A percentile compares a stretch with the other conserved stretches of the same genome.
Conservation (phyloP, 257 asterid species). For the Solanum clarkiae region DNA sequence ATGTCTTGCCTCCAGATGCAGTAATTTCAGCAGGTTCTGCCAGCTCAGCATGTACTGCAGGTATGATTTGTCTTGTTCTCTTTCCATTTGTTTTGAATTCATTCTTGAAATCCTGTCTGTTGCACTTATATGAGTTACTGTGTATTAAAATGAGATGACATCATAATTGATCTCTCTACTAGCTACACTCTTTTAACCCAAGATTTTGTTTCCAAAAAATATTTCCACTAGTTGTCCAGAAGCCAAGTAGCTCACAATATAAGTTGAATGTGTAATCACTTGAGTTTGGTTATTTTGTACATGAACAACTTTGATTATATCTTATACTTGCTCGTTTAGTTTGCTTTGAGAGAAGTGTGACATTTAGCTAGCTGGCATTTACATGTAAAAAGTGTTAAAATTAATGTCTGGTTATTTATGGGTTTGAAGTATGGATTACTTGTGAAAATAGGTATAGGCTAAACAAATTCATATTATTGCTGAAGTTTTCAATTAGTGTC, state of each 20-base stretch:
- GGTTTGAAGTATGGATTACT: neutral
- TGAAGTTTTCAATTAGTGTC: neutral
- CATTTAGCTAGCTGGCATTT: neutral
- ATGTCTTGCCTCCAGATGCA: slow-evolving; percentile 70
- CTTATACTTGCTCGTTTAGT: neutral
- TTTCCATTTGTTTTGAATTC: neutral
- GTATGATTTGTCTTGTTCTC: slow-evolving; percentile 20
- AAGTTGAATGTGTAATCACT: neutral
- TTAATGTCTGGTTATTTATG: neutral
- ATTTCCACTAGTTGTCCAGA: neutral
- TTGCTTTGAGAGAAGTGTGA: neutral
- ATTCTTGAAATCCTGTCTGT: neutral
- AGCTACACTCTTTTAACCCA: neutral
- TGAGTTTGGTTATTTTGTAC: too few species aligned
- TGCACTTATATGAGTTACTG: neutral
- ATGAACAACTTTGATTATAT: neutral
- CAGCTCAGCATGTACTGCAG: slow-evolving; percentile 91
- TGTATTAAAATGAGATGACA: neutral
- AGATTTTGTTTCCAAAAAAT: neutral
- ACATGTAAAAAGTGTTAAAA: neutral
- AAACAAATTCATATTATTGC: neutral
- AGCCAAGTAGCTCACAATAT: neutral
- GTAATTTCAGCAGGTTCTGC: slow-evolving; percentile 81
- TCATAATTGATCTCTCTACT: neutral
- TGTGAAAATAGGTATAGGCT: neutral